Evolutionary conservation across 495 filamentous ascomycete species (phyloP).

Genomic region (Talaromyces trachyspermus): DNA sequence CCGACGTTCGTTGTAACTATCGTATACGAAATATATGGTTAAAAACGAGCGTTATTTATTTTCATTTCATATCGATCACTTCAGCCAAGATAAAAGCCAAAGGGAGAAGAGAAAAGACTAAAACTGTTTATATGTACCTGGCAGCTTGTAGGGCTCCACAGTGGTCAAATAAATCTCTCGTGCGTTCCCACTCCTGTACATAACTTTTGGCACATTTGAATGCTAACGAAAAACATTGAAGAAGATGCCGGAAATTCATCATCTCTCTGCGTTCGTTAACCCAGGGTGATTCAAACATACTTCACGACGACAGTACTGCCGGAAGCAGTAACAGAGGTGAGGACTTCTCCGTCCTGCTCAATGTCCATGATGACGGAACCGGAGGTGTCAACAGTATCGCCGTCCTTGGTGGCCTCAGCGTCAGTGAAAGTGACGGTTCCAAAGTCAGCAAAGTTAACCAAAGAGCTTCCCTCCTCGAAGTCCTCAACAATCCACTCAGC

Average conservation of each 20-base stretch:
- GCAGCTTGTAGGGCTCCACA: too few species aligned
- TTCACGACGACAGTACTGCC: slow-evolving; percentile 1
- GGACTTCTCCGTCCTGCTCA: slow-evolving; percentile 38
- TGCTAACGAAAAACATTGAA: not conserved
- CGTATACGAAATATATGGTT: too few species aligned
- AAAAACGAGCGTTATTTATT: too few species aligned
- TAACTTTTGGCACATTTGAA: too few species aligned
- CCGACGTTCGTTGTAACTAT: too few species aligned
- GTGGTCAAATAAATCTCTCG: too few species aligned
- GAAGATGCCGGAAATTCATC: too few species aligned
- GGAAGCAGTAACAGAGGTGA: slow-evolving; percentile 33
- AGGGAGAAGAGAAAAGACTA: too few species aligned
- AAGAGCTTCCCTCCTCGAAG: slow-evolving; percentile 36
- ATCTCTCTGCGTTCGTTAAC: not conserved
- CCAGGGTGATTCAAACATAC: not conserved
- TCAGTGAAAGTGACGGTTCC: slow-evolving; percentile 43
- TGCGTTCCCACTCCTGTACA: too few species aligned
- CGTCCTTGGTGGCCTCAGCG: slow-evolving; percentile 24
- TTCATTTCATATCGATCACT: too few species aligned
- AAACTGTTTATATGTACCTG: too few species aligned
- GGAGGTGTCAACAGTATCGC: slow-evolving; percentile 20
- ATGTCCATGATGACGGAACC: slow-evolving; percentile 45
- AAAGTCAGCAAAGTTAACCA: slow-evolving; percentile 50
- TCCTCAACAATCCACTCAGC: slow-evolving; percentile 66
- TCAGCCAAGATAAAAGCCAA: too few species aligned